phyloP scores from a whole-genome alignment of 352 stramenopile species.

The Pythium monospermum region DNA sequence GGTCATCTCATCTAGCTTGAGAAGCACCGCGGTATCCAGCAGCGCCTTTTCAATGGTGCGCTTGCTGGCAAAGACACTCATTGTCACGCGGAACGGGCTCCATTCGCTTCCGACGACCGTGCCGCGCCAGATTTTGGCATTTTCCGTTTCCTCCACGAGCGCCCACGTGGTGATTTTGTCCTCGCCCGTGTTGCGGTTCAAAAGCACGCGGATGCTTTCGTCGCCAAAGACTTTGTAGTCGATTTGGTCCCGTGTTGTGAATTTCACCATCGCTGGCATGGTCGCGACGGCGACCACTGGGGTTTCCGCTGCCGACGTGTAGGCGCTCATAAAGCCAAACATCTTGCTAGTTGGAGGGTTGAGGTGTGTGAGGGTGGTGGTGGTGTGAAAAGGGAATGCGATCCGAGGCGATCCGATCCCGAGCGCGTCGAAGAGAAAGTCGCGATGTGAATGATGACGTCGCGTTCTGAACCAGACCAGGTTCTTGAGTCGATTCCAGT shows the following conservation, averaged over 20 bases:
- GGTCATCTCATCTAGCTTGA: slow-evolving; percentile 82
- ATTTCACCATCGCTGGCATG: slow-evolving; percentile 24
- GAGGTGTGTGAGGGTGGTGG: background rate
- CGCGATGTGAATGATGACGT: background rate
- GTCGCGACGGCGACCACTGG: slow-evolving; percentile 15
- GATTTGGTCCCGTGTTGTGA: slow-evolving; percentile 45
- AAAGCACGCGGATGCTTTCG: slow-evolving; percentile 61
- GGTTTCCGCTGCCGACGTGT: background rate
- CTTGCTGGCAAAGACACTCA: slow-evolving; percentile 52
- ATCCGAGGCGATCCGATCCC: too few species aligned
- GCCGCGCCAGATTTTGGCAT: slow-evolving; percentile 57
- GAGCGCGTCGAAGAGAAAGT: too few species aligned
- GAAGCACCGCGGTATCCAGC: slow-evolving; percentile 52
- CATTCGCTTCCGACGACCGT: slow-evolving; percentile 57
- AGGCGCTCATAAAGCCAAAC: slow-evolving; percentile 19
- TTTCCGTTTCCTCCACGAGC: slow-evolving; percentile 46
- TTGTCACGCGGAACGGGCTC: slow-evolving; percentile 61
- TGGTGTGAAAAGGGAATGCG: slow-evolving; percentile 1
- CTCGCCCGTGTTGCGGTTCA: slow-evolving; percentile 48
- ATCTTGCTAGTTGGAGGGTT: slow-evolving; percentile 1
- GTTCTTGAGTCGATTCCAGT: background rate
- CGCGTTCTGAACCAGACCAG: background rate
- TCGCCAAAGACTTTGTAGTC: slow-evolving; percentile 54
- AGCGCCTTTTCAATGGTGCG: slow-evolving; percentile 47
- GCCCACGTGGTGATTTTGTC: slow-evolving; percentile 73